phyloP scores from a whole-genome alignment of 2,329 filamentous ascomycete species.

The Chaetomium globosum region DNA sequence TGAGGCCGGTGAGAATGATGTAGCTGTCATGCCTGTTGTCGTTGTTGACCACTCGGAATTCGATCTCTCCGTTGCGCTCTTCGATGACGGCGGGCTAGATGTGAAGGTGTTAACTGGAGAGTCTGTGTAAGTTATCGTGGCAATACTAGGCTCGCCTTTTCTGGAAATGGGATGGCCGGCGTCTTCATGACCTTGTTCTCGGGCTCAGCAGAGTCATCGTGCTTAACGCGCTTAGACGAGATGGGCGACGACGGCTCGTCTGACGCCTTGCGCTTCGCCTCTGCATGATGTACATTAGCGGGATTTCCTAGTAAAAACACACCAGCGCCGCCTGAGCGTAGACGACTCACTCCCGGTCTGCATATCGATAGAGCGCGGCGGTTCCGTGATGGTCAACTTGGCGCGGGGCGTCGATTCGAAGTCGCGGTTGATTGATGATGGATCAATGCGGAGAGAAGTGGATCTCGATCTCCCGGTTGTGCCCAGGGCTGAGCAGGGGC shows the following conservation, averaged over 20 bases:
- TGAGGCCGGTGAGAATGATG: constrained; percentile 92
- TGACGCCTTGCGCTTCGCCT: constrained; percentile 71
- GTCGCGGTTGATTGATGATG: constrained; percentile 13
- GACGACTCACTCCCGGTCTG: constrained; percentile 37
- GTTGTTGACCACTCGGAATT: constrained; percentile 98
- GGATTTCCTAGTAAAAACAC: neutral
- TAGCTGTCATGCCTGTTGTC: constrained; percentile 84
- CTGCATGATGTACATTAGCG: constrained; percentile 40
- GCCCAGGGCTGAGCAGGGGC: constrained; percentile 10
- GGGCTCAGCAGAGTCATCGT: constrained; percentile 49
- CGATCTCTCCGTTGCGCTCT: constrained; percentile 90
- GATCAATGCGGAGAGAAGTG: constrained; percentile 15
- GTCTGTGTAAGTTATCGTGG: neutral
- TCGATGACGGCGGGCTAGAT: constrained; percentile 81
- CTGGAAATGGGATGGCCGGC: constrained; percentile 76
- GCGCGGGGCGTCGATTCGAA: neutral
- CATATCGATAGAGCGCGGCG: constrained; percentile 31
- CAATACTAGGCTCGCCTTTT: constrained; percentile 64
- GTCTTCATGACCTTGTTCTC: constrained; percentile 58
- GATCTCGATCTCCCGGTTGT: neutral
- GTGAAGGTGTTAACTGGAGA: constrained; percentile 36
- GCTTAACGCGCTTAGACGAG: constrained; percentile 67
- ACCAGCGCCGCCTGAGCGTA: neutral
- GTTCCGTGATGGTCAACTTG: constrained; percentile 18
- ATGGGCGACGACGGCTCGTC: constrained; percentile 65